Percentiles rank a stretch among this genome's conserved stretches.
Conservation (phyloP, 805 yeast genomes). For the Starmerella stigmatis region DNA sequence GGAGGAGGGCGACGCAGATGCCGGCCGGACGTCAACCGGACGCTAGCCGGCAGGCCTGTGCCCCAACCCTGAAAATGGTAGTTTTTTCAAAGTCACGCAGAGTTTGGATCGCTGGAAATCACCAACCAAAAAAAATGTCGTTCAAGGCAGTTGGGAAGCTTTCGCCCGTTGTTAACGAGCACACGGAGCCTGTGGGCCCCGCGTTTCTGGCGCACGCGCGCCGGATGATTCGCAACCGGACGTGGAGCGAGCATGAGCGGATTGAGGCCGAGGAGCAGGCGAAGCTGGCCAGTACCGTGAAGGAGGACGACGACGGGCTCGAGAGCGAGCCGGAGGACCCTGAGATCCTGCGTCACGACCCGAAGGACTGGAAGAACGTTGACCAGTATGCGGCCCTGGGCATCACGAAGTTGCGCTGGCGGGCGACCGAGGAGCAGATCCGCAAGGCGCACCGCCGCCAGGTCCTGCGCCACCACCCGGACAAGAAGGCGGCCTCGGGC, state of each 20-base stretch:
- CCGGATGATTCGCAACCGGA: slow-evolving; percentile 89
- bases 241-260: slow-evolving; percentile 96
- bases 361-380: slow-evolving; percentile 96
- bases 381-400: slow-evolving; percentile 96
- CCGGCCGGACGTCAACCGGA: no score
- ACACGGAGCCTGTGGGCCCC: slow-evolving; percentile 94
- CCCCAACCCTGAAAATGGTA: no score
- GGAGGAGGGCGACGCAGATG: no score
- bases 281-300: slow-evolving; percentile 63
- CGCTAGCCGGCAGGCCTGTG: no score
- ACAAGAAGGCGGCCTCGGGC: slow-evolving; percentile 88
- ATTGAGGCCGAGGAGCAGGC: slow-evolving; percentile 67
- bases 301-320: slow-evolving; percentile 34
- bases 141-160: slow-evolving; percentile 27
- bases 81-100: no score
- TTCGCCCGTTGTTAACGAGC: slow-evolving; percentile 38
- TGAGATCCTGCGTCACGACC: slow-evolving; percentile 75
- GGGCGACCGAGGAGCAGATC: slow-evolving; percentile 84
- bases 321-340: slow-evolving; percentile 59
- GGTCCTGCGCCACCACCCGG: slow-evolving; percentile 96
- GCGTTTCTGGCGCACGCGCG: slow-evolving; percentile 93
- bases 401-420: slow-evolving; percentile 77
- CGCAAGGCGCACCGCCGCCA: slow-evolving; percentile 95
- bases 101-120: no score
- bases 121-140: slow-evolving; percentile 10